These are phyloP conservation scores for Blastomyces gilchristii DNA, from an alignment of 2,329 filamentous ascomycete species.

Conservation along the genomic window DNA sequence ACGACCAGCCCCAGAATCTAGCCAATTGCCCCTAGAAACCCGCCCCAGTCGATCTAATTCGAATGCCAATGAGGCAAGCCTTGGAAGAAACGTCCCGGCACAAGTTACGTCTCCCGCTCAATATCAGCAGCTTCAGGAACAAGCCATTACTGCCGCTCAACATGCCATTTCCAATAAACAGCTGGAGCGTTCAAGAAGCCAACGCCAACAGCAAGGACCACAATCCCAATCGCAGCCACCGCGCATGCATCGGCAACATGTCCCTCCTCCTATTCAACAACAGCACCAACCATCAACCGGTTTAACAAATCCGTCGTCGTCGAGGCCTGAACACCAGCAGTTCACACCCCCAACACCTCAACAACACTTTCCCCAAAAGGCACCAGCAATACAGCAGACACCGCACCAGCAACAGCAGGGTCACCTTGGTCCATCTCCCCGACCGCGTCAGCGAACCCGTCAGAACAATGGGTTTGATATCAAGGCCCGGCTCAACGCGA, in stretches of 20 bases:
- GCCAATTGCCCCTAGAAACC: slow-evolving; percentile 55
- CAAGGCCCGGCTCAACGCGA: slow-evolving; percentile 69
- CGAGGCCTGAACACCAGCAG: slow-evolving; percentile 15
- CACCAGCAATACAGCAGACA: slow-evolving; percentile 30
- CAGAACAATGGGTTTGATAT: slow-evolving; percentile 78
- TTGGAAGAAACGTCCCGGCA: slow-evolving; percentile 35
- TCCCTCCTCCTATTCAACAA: slow-evolving; percentile 46
- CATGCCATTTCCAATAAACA: slow-evolving; percentile 61
- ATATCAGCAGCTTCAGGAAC: slow-evolving; percentile 65
- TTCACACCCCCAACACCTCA: slow-evolving; percentile 20
- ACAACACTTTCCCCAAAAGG: slow-evolving; percentile 32
- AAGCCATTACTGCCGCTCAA: slow-evolving; percentile 69
- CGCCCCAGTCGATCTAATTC: slow-evolving; percentile 61
- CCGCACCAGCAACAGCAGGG: slow-evolving; percentile 24
- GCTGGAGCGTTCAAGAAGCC: slow-evolving; percentile 62
- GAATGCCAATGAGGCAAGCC: slow-evolving; percentile 45
- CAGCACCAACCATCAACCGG: slow-evolving; percentile 27
- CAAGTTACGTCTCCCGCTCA: slow-evolving; percentile 33
- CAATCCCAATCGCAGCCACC: slow-evolving; percentile 36
- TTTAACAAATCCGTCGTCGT: slow-evolving; percentile 23
- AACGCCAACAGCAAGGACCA: slow-evolving; percentile 48
- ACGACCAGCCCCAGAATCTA: slow-evolving; percentile 45
- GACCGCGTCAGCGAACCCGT: slow-evolving; percentile 66
- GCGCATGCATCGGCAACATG: slow-evolving; percentile 21
- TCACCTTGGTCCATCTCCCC: slow-evolving; percentile 46